These are phyloP conservation scores for Rhododendron vialii DNA, from an alignment of 148 eudicot species.

Conservation along the genomic window DNA sequence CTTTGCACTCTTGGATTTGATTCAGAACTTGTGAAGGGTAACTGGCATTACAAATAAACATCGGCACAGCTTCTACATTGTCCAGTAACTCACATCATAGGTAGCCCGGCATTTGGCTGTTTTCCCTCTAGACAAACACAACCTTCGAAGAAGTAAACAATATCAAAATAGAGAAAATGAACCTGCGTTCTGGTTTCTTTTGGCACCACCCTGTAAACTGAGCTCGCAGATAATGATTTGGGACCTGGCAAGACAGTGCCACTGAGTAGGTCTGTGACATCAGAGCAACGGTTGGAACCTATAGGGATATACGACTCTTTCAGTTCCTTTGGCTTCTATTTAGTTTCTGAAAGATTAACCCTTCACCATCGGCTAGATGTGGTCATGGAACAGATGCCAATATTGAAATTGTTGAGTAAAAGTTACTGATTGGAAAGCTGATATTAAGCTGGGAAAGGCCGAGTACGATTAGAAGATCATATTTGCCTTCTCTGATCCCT, in stretches of 20 bases:
- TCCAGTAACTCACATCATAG: slow-evolving; percentile 39
- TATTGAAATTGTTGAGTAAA: background rate
- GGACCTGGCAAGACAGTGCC: background rate
- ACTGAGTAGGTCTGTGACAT: background rate
- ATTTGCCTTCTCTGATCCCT: background rate
- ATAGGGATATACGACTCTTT: background rate
- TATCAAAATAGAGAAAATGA: background rate
- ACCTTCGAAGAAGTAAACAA: background rate
- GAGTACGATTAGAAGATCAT: background rate
- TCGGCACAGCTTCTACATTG: slow-evolving; percentile 38
- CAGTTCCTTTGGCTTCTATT: background rate
- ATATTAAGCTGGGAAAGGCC: background rate
- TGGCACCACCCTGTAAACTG: background rate
- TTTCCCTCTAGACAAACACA: slow-evolving; percentile 25
- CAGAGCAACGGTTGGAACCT: background rate
- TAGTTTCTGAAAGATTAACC: background rate
- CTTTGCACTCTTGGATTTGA: slow-evolving; percentile 35
- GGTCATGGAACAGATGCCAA: background rate
- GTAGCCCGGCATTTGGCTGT: slow-evolving; percentile 29
- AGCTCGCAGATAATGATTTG: background rate
- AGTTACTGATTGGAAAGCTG: background rate
- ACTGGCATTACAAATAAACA: slow-evolving; percentile 41
- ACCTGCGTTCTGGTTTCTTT: background rate
- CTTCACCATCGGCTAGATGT: background rate
- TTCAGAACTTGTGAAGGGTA: slow-evolving; percentile 34